Conservation (phyloP, 2,329 filamentous ascomycete genomes). For the Polychaeton citri region DNA sequence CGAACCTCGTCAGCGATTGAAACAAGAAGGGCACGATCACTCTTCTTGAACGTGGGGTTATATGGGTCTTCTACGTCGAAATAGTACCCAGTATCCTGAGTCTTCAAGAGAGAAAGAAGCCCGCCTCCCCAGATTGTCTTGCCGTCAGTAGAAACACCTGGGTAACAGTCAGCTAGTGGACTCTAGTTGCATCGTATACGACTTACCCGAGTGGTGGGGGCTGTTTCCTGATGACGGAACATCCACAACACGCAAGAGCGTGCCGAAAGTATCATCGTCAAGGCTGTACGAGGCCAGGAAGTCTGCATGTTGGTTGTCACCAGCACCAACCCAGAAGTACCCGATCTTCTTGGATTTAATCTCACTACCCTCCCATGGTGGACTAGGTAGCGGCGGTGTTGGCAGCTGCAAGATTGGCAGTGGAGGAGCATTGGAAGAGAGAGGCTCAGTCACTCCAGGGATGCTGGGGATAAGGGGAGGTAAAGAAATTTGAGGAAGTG, state of each 20-base stretch:
- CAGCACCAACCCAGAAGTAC: conserved; percentile 50
- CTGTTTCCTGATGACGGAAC: conserved; percentile 47
- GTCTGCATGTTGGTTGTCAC: conserved; percentile 45
- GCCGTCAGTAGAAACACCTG: conserved; percentile 8
- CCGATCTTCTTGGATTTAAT: conserved; percentile 54
- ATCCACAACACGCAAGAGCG: conserved; percentile 44
- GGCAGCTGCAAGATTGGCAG: conserved; percentile 47
- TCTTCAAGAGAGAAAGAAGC: conserved; percentile 7
- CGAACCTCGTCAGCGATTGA: conserved; percentile 51
- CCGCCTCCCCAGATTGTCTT: conserved; percentile 10
- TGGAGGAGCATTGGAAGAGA: conserved; percentile 38
- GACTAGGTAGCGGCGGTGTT: conserved; percentile 43
- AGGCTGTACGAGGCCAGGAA: conserved; percentile 47
- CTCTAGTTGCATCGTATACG: conserved; percentile 19
- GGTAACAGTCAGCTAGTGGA: not conserved
- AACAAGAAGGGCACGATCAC: conserved; percentile 44
- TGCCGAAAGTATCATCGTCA: conserved; percentile 51
- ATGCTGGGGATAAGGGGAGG: conserved; percentile 43
- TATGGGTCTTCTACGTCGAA: conserved; percentile 48
- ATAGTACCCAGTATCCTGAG: conserved; percentile 48
- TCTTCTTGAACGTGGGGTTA: conserved; percentile 45
- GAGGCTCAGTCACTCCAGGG: conserved; percentile 44
- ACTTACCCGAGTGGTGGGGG: conserved; percentile 48
- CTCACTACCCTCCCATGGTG: conserved; percentile 38
- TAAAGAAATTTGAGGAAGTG: conserved; percentile 7